Evolutionary conservation across 2,329 filamentous ascomycete genomes (phyloP).

Genomic region (Arthrinium puccinioides): DNA sequence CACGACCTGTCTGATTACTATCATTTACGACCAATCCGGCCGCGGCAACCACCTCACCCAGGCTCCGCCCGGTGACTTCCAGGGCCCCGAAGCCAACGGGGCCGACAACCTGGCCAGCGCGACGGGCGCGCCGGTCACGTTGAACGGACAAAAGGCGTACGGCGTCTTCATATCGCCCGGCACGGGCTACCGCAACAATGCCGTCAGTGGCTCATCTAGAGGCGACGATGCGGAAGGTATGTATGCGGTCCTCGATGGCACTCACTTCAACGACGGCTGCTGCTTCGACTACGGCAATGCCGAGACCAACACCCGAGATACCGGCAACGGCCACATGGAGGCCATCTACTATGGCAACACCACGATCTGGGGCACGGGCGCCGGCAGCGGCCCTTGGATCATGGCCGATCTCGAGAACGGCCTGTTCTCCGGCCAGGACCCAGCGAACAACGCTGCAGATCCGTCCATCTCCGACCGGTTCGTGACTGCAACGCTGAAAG

Average conservation of each 20-base stretch:
- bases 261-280: constrained; percentile 49
- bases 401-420: constrained; percentile 65
- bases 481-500: constrained; percentile 50
- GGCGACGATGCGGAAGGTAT: constrained; percentile 51
- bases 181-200: constrained; percentile 56
- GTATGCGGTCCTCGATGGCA: constrained; percentile 53
- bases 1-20: constrained; percentile 56
- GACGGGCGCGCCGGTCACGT: constrained; percentile 51
- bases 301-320: constrained; percentile 42
- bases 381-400: constrained; percentile 56
- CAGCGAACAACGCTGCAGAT: constrained; percentile 40
- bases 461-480: constrained; percentile 49
- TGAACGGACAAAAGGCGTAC: constrained; percentile 55
- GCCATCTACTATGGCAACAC: constrained; percentile 56
- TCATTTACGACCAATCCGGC: constrained; percentile 62
- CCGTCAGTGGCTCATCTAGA: constrained; percentile 41
- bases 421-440: constrained; percentile 48
- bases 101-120: constrained; percentile 54
- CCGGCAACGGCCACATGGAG: constrained; percentile 61
- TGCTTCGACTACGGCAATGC: constrained; percentile 54
- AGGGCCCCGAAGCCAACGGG: constrained; percentile 47
- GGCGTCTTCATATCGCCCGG: constrained; percentile 56
- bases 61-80: constrained; percentile 50
- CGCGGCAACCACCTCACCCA: constrained; percentile 54
- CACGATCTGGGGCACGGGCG: constrained; percentile 47